Evolutionary conservation across 2,329 filamentous ascomycete species (phyloP), one percentile per base, ranked within the genome.

Genomic region (Neurospora crassa): DNA sequence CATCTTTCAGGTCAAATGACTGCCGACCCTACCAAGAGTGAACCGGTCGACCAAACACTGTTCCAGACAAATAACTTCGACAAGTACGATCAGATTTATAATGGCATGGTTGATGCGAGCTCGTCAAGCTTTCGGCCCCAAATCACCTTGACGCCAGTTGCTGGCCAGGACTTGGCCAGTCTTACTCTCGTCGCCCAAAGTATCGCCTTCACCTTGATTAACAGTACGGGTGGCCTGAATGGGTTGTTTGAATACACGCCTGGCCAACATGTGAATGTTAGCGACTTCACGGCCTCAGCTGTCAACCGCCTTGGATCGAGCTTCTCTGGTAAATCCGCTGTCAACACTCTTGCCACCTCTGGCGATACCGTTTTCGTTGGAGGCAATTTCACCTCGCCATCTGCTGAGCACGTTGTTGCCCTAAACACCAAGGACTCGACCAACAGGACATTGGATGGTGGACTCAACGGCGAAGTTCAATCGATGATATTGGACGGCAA

Each of bases 31-130:
- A 78, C 80, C 76, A 75, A 82, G 76, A 74, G 74, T 69, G 79
- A 80, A 43, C 83, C 87, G 5, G 84, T 90, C 71, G 85, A 88
- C 40, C 88, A 85, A 0, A 86, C 87, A 0, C 83, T 97, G 8
- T 96, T 88, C 79, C 96, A 99, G 81, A 97, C 94, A 20, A 99
- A 99, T 82, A 88, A 96, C 79, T 96, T 91, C 79, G 95, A 98
- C 84, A 99, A 99, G 81, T 98, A 97, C 78, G 96, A 99, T 78
- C 90, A 92, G 75, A 90, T 99, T 72, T 97, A 94, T 81, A 91
- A 91, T 75, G 96, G 94, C 67, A 89, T 89, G 75, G 89, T 99
- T 70, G 93, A 98, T 78, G 90, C 90, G 70, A 89, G 87, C 70
- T 90, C 88, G 11, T 84, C 83, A 73, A 87, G 86, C 24, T 97